Base-by-base conservation (phyloP, 257 asterid genomes). In the Apocynum venetum region DNA sequence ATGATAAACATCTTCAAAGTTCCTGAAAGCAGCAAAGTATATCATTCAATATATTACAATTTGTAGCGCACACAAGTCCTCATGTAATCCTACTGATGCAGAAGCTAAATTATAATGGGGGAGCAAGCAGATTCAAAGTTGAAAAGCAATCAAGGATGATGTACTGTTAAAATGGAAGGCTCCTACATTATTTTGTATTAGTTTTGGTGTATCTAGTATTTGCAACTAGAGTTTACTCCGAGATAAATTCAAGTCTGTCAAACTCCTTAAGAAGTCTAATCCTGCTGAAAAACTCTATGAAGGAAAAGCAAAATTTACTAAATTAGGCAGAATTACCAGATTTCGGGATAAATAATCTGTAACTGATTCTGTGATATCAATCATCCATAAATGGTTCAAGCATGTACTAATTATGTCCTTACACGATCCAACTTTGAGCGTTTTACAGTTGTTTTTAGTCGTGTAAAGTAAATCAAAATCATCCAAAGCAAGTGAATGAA, bases 1-100 rank as follows among this genome's bases (percentile, higher is more conserved):
- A 82, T 91, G 91, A 77, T 91, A 89, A 72, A 91, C 86, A 68
- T 91, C 90, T 79, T 87, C 89, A 65, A 92, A 92, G 80, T 82
- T 85, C 93, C 96, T 91, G 93, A 82, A 85, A 78, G 40, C 63
- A 68, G 72, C 68, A 75, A 77, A 79, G 40, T 55, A 72, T 52
- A 40, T 46, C 65, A 49, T 31, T 56, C 17, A 25, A 65, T 51
- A 3, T n/a, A 59, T 6, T 25, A 44, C 10, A 48, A n/a, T 64
- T 67, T 49, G 8, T 53, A 49, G 74, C 25, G 38, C 51, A 65
- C 53, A 49, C 57, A 49, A 72, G 44, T 36, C 6, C 64, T 51
- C 44, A 3, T 15, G 25, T 10, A 46, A 3, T 35, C 46, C 60
- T 49, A 38, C 41, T 48, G 52, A 67, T 67, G 56, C 74, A 70